Percentiles rank a stretch among this genome's conserved stretches.
Evolutionary conservation across 352 stramenopile species (phyloP).

Genomic region (Phytophthora cryptogea): DNA sequence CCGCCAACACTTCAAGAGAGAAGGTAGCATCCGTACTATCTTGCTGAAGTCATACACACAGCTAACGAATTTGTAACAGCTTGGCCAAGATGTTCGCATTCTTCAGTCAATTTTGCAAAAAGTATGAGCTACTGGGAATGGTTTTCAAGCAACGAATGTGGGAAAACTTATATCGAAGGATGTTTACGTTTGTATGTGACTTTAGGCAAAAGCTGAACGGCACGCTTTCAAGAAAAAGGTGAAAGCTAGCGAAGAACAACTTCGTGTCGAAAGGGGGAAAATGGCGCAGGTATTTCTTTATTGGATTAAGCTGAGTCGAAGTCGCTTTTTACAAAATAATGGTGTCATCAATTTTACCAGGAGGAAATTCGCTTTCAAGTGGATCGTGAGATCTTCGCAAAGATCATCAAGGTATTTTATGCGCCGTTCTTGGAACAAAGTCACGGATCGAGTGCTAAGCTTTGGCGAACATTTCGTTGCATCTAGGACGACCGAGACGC

Average conservation of each 20-base stretch:
- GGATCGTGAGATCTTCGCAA: slow-evolving; percentile 85
- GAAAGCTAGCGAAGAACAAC: slow-evolving; percentile 61
- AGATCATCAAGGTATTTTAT: slow-evolving; percentile 67
- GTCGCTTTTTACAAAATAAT: not conserved
- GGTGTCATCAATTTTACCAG: slow-evolving; percentile 14
- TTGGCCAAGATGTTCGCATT: slow-evolving; percentile 73
- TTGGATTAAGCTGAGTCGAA: not conserved
- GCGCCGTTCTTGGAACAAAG: not conserved
- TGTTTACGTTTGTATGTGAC: no score
- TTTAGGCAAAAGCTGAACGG: slow-evolving; percentile 76
- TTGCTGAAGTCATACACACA: not conserved
- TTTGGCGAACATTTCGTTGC: no score
- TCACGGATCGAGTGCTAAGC: no score
- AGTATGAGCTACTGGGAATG: slow-evolving; percentile 15
- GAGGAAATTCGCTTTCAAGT: slow-evolving; percentile 83
- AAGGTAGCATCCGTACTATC: slow-evolving; percentile 43
- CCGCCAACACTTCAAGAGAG: slow-evolving; percentile 71
- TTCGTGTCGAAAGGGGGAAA: slow-evolving; percentile 58
- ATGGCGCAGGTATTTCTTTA: slow-evolving; percentile 60
- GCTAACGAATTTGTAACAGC: slow-evolving; percentile 31
- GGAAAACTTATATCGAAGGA: no score
- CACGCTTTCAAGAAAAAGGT: slow-evolving; percentile 86
- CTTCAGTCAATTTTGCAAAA: slow-evolving; percentile 81
- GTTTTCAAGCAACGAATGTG: no score
- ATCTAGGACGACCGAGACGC: slow-evolving; percentile 65